Conservation (phyloP, 2,329 filamentous ascomycete genomes). For the Rugonectria rugulosa region DNA sequence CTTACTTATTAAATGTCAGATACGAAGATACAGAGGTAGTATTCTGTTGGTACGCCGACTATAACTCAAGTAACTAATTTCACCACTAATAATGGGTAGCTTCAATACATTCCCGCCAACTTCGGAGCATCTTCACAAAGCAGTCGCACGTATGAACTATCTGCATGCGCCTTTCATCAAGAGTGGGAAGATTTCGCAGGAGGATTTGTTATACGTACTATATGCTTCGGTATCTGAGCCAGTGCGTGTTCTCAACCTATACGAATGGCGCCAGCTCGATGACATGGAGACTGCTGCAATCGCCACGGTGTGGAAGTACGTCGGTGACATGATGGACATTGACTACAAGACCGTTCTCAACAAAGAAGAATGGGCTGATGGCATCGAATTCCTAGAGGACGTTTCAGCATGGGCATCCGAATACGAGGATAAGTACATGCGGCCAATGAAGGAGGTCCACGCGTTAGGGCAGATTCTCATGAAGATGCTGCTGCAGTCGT, state of each 20-base stretch:
- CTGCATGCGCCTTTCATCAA: conserved; percentile 48
- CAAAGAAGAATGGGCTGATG: conserved; percentile 53
- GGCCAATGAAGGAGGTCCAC: conserved; percentile 57
- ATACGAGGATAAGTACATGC: conserved; percentile 69
- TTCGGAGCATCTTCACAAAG: conserved; percentile 43
- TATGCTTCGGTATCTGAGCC: conserved; percentile 72
- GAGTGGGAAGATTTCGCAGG: conserved; percentile 46
- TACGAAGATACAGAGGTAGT: conserved; percentile 52
- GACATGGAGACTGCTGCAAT: conserved; percentile 74
- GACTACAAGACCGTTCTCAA: conserved; percentile 52
- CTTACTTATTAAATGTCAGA: conserved; percentile 32
- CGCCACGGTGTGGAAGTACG: conserved; percentile 73
- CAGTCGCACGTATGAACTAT: conserved; percentile 51
- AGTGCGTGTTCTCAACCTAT: conserved; percentile 65
- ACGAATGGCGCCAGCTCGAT: conserved; percentile 74
- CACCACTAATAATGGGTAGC: conserved; percentile 26
- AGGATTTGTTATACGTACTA: conserved; percentile 50
- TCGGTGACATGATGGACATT: conserved; percentile 76
- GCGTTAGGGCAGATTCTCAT: conserved; percentile 66
- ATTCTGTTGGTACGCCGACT: conserved; percentile 43
- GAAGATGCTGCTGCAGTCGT: conserved; percentile 64
- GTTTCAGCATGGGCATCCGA: conserved; percentile 55
- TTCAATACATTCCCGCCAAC: conserved; percentile 42
- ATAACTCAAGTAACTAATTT: no score
- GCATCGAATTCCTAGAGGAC: conserved; percentile 60